Conservation (phyloP, 495 filamentous ascomycete genomes). For the Neurospora terricola region DNA sequence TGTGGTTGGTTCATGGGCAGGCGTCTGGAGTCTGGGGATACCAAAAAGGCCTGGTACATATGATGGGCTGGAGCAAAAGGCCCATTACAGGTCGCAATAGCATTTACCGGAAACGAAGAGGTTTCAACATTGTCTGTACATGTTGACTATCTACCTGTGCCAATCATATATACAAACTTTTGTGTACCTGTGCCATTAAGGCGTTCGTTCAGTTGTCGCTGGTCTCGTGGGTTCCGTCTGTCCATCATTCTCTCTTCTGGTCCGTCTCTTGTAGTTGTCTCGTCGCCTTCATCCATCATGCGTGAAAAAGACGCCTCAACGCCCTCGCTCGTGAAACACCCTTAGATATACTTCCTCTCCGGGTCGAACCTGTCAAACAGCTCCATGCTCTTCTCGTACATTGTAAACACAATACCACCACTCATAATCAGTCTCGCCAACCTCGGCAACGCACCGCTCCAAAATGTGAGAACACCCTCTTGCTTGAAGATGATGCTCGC, state of each 20-base stretch:
- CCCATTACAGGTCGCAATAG: not conserved
- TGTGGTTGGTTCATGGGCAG: conserved; percentile 1
- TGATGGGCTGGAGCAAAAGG: not conserved
- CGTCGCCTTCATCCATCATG: not conserved
- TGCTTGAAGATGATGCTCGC: conserved; percentile 75
- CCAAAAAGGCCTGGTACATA: not conserved
- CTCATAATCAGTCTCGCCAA: conserved; percentile 77
- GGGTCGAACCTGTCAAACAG: conserved; percentile 73
- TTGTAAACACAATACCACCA: conserved; percentile 95
- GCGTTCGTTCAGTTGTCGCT: not conserved
- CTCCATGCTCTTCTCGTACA: conserved; percentile 99
- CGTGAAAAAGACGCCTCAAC: not conserved
- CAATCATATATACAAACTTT: not conserved
- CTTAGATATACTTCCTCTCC: conserved; percentile 69
- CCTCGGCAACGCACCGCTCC: conserved; percentile 84
- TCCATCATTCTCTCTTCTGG: not conserved
- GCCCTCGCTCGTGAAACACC: not conserved
- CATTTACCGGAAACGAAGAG: no score
- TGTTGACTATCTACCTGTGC: not conserved
- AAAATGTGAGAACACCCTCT: conserved; percentile 83
- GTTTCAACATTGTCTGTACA: not conserved
- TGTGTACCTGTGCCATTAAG: not conserved
- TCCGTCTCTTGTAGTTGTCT: not conserved
- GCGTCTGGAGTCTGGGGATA: not conserved
- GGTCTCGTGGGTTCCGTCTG: not conserved